phyloP scores from a whole-genome alignment of 495 filamentous ascomycete species.

The Aspergillus conjunctus region DNA sequence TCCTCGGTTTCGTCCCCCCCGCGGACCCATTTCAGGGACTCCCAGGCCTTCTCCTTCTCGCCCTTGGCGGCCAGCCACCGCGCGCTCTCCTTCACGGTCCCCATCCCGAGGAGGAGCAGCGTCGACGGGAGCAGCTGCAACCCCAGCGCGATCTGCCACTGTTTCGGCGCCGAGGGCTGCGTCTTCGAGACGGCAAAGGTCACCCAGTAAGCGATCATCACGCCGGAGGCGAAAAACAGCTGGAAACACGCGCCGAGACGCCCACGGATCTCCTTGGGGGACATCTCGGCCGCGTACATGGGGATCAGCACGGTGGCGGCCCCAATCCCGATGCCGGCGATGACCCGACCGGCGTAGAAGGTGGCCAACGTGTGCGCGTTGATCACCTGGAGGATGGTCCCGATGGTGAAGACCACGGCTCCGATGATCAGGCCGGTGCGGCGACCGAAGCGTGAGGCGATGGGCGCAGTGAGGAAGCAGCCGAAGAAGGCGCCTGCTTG shows the following conservation, averaged over 20 bases:
- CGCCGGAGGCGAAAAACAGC: slow-evolving; percentile 50
- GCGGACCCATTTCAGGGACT: slow-evolving; percentile 49
- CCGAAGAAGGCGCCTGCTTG: slow-evolving; percentile 48
- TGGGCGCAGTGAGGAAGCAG: slow-evolving; percentile 50
- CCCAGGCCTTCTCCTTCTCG: slow-evolving; percentile 43
- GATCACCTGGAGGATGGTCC: slow-evolving; percentile 48
- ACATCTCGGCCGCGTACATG: slow-evolving; percentile 56
- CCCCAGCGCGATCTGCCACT: slow-evolving; percentile 58
- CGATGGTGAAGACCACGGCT: slow-evolving; percentile 45
- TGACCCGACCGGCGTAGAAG: slow-evolving; percentile 51
- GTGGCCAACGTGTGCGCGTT: slow-evolving; percentile 44
- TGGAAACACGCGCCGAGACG: slow-evolving; percentile 54
- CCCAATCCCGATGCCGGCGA: slow-evolving; percentile 59
- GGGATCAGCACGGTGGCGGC: slow-evolving; percentile 56
- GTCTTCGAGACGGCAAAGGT: slow-evolving; percentile 49
- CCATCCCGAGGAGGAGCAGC: slow-evolving; percentile 48
- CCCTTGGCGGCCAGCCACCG: slow-evolving; percentile 55
- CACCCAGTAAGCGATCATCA: slow-evolving; percentile 54
- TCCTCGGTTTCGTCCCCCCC: slow-evolving; percentile 42
- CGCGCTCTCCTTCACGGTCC: slow-evolving; percentile 48
- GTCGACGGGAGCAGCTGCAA: slow-evolving; percentile 50
- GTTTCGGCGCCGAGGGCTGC: slow-evolving; percentile 32
- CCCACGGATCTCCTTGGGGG: slow-evolving; percentile 54
- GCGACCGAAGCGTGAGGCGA: slow-evolving; percentile 47
- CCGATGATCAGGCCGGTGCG: slow-evolving; percentile 41